phyloP scores from a whole-genome alignment of 768 basidiomycete species.

The Thelephora aurantiotincta region DNA sequence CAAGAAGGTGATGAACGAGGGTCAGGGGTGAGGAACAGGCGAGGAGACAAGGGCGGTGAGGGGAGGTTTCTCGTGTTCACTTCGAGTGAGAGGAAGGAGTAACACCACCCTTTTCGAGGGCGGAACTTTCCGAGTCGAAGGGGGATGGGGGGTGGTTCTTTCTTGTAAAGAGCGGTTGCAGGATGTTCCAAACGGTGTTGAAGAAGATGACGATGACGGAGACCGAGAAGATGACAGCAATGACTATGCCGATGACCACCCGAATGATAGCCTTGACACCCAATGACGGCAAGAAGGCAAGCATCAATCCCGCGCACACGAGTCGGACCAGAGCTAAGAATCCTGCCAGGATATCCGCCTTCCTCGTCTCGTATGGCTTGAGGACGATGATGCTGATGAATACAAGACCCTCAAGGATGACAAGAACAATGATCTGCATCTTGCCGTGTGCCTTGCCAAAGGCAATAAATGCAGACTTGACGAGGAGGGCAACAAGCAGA shows the following conservation, averaged over 20 bases:
- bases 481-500: conserved; percentile 40
- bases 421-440: conserved; percentile 52
- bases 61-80: too few relatives aligned
- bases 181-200: conserved; percentile 22
- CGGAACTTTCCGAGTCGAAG: too few relatives aligned
- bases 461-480: conserved; percentile 62
- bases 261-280: conserved; percentile 62
- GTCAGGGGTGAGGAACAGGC: too few relatives aligned
- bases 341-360: conserved; percentile 55
- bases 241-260: conserved; percentile 65
- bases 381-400: conserved; percentile 37
- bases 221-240: conserved; percentile 57
- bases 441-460: conserved; percentile 46
- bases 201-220: conserved; percentile 55
- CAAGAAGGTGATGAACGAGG: too few relatives aligned
- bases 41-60: too few relatives aligned
- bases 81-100: too few relatives aligned
- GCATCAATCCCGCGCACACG: conserved; percentile 52
- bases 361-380: conserved; percentile 51
- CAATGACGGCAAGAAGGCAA: conserved; percentile 62
- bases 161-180: too few relatives aligned
- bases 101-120: too few relatives aligned
- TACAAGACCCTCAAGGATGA: conserved; percentile 53
- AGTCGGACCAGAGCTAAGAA: conserved; percentile 59
- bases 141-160: too few relatives aligned